Percentiles rank a stretch among this genome's conserved stretches.
Evolutionary conservation across 2,329 filamentous ascomycete genomes (phyloP).

Genomic region (Ceratocystis lukuohia): DNA sequence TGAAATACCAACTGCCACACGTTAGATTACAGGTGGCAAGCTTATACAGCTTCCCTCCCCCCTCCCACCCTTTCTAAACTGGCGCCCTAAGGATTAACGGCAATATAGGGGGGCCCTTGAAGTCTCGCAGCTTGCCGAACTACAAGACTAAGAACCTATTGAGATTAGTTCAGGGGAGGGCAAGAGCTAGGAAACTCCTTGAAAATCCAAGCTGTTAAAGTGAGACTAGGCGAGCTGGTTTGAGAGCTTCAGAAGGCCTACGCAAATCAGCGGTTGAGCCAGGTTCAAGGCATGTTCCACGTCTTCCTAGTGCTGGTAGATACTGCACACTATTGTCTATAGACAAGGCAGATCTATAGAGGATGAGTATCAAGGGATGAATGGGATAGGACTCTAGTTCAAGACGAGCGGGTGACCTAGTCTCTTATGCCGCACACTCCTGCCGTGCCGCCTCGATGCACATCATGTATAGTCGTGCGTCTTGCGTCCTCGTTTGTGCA

Average conservation of each 20-base stretch:
- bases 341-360: background rate
- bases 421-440: background rate
- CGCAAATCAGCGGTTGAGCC: background rate
- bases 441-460: background rate
- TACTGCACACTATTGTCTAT: background rate
- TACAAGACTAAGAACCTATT: background rate
- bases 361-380: too few relatives aligned
- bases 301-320: background rate
- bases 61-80: background rate
- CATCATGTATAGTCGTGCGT: background rate
- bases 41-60: background rate
- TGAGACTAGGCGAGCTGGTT: background rate
- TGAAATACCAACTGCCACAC: background rate
- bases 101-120: background rate
- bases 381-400: background rate
- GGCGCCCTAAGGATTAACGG: background rate
- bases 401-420: background rate
- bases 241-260: background rate
- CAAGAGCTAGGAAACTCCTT: background rate
- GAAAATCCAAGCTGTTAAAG: background rate
- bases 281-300: background rate
- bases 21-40: background rate
- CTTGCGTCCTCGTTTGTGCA: background rate
- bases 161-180: background rate
- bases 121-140: background rate